Base-by-base conservation (phyloP, 2,329 filamentous ascomycete species). In the Ceratocystis variospora region DNA sequence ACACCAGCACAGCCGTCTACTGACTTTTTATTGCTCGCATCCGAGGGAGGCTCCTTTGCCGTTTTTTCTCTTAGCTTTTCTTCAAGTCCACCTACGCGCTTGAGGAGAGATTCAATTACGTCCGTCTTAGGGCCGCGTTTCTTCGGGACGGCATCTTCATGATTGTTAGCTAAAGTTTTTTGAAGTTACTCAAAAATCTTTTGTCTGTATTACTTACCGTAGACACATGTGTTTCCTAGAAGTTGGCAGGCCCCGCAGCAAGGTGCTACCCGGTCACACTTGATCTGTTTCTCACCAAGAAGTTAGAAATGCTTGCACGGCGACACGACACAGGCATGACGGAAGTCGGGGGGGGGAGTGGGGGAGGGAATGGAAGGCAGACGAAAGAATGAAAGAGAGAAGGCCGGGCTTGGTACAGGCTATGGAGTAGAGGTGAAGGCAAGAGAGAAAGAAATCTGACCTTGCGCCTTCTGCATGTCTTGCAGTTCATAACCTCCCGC, bases 401-500 rank as follows among this genome's bases (percentile, higher is more conserved):
- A 15, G 4, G 37, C 37, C 3, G 1, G 12, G 37, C 10, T 41
- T 41, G 37, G 10, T 41, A 41, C 22, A 15, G 22, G 10, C 28
- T 25, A 28, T 15, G 22, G 19, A 53, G 22, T 12, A 25, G 19
- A 53, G 8, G 22, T 25, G 48, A 28, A 28, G 2, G 8, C 3
- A 53, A 28, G 8, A 15, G 57, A 44, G 41, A 55, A 45, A 28
- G 19, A 4, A 19, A 65, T 70, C 78, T 61, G 76, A 93, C 90
- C 87, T 96, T 96, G 78, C 90, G 83, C 77, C 95, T 95, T 71
- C 90, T 84, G 79, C 90, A 96, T 66, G 89, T 94, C 76, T 96
- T 95, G 84, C 90, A 96, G 75, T 96, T 96, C 90, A 96, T 96
- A 44, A 88, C 89, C 79, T 95, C 90, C 72, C 88, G 85, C 50